Evolutionary conservation across 2,329 filamentous ascomycete genomes (phyloP), one percentile per base, ranked within the genome.

Genomic region (Aschersonia sp.): DNA sequence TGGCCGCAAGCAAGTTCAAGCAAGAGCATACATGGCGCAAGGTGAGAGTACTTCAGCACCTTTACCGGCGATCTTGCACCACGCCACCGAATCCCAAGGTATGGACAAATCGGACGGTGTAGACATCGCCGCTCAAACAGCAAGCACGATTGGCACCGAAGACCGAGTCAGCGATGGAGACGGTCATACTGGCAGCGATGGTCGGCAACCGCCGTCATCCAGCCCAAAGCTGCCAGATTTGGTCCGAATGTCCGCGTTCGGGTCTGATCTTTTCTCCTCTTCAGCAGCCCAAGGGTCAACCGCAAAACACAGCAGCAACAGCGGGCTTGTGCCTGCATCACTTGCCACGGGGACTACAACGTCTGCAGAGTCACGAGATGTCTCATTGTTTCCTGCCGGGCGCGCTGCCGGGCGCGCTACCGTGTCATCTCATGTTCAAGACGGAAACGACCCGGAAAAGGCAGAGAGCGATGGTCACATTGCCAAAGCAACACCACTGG

Each of bases 181-280:
- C 5, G 35, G 35, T 12, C 7, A 12, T 12, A 38, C 7, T 38
- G 35, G 12, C 35, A 12, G 35, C 35, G 4, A 7, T 38, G 7
- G 12, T 7, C 35, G 2, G 35, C 35, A 38, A 3, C 56, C 54
- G 5, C 63, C 65, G 40, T 78, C 75, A 1, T 67, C 66, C 1
- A 80, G 77, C 51, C 78, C 77, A 0, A 71, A 75, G 52, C 65
- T 83, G 20, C 79, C 78, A 7, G 69, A 77, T 51, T 55, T 83
- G 3, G 66, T 69, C 9, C 74, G 78, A 30, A 66, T 82, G 65
- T 82, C 79, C 42, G 68, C 69, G 1, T 82, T 82, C 57, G 76
- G 77, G 1, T 65, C 74, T 42, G 76, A 80, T 50, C 66, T 82
- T 43, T 80, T 81, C 51, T 68, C 70, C 4, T 53, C 56, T 2